phyloP scores from a whole-genome alignment of 2,329 filamentous ascomycete species.

The Sporothrix brasiliensis region DNA sequence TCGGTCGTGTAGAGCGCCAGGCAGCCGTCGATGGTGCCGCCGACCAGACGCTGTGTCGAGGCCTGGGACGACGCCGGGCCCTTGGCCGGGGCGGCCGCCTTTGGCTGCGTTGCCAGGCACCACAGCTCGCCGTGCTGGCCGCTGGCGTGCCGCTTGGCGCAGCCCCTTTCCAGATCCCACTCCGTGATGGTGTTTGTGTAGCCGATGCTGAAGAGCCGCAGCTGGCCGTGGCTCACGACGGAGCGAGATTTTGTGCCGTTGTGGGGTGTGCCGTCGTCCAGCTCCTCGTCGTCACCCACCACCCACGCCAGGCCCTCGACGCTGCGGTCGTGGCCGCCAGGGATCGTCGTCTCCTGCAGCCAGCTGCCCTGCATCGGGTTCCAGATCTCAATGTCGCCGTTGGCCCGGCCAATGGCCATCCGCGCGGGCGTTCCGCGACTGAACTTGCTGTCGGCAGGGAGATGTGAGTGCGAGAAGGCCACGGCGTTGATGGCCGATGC shows the following conservation, averaged over 20 bases:
- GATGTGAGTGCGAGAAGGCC: slow-evolving; percentile 79
- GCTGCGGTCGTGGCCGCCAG: slow-evolving; percentile 80
- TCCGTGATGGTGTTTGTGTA: slow-evolving; percentile 91
- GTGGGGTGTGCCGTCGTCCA: slow-evolving; percentile 52
- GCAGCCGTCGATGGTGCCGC: slow-evolving; percentile 87
- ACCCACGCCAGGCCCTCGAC: slow-evolving; percentile 93
- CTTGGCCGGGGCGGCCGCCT: slow-evolving; percentile 41
- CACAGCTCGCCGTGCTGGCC: slow-evolving; percentile 96
- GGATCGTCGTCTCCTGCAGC: slow-evolving; percentile 86
- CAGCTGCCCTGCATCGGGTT: slow-evolving; percentile 80
- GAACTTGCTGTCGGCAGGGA: slow-evolving; percentile 50
- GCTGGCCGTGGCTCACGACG: slow-evolving; percentile 63
- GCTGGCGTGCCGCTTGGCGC: slow-evolving; percentile 77
- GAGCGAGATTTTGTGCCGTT: slow-evolving; percentile 41
- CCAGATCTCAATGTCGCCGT: slow-evolving; percentile 98
- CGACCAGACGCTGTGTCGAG: slow-evolving; percentile 66
- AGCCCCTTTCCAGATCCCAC: slow-evolving; percentile 84
- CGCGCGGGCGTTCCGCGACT: slow-evolving; percentile 65
- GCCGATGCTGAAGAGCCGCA: slow-evolving; percentile 93
- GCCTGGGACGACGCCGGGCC: slow-evolving; percentile 37
- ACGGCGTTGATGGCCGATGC: slow-evolving; percentile 91
- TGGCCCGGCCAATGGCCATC: slow-evolving; percentile 86
- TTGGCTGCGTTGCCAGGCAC: slow-evolving; percentile 89
- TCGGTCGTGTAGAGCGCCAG: slow-evolving; percentile 85
- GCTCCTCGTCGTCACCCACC: slow-evolving; percentile 75